Conservation (phyloP, 2,329 filamentous ascomycete species). For the Fusarium udum region DNA sequence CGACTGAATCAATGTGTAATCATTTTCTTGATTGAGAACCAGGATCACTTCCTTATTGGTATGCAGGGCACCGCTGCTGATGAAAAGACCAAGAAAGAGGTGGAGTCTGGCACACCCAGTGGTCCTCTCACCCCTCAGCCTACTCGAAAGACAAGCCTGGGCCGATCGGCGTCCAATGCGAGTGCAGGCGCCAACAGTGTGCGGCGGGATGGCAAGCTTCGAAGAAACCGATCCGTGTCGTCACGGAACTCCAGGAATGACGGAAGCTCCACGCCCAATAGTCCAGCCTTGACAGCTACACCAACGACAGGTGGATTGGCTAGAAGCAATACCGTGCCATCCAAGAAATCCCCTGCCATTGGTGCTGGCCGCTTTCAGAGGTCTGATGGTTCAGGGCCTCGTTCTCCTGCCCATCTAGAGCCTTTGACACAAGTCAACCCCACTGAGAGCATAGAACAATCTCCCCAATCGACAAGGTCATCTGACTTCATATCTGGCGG, state of each 20-base stretch:
- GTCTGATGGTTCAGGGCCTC: conserved; percentile 44
- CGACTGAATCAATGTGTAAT: conserved; percentile 95
- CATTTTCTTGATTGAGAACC: conserved; percentile 97
- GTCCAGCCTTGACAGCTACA: conserved; percentile 63
- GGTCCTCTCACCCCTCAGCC: conserved; percentile 57
- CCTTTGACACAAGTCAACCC: conserved; percentile 50
- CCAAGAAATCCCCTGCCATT: conserved; percentile 83
- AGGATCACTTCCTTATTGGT: conserved; percentile 97
- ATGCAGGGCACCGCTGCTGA: conserved; percentile 99
- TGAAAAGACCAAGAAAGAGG: conserved; percentile 73
- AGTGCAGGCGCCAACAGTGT: conserved; percentile 91
- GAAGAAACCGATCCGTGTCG: conserved; percentile 90
- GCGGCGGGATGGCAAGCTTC: conserved; percentile 79
- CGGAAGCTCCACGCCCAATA: conserved; percentile 74
- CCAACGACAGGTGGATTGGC: conserved; percentile 66
- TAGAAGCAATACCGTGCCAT: conserved; percentile 90
- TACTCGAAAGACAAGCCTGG: conserved; percentile 61
- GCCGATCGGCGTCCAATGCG: conserved; percentile 81
- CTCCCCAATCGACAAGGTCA: conserved; percentile 44
- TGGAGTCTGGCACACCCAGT: conserved; percentile 73
- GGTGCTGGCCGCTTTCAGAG: conserved; percentile 72
- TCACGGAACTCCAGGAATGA: conserved; percentile 86
- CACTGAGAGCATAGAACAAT: conserved; percentile 33
- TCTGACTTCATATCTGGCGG: conserved; percentile 40
- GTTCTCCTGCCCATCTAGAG: conserved; percentile 50